Evolutionary conservation across 371 early-diverging fungal genomes (phyloP).

Genomic region (Zychaea mexicana): DNA sequence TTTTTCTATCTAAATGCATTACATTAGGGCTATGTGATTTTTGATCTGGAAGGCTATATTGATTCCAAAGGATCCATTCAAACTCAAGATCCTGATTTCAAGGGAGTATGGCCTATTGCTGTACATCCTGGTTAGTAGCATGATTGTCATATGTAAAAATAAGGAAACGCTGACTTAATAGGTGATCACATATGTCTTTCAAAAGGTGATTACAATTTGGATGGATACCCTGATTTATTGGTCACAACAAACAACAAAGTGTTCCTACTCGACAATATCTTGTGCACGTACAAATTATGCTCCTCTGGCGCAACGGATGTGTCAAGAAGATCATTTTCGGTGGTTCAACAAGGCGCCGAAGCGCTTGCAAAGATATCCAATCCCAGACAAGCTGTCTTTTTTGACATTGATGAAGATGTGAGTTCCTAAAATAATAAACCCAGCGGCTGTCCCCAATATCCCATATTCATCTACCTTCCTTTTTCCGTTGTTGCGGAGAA

Average conservation of each 20-base stretch:
- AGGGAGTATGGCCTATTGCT: slow-evolving; percentile 60
- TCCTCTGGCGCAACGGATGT: slow-evolving; percentile 32
- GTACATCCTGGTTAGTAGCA: slow-evolving; percentile 39
- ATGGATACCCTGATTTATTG: slow-evolving; percentile 90
- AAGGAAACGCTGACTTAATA: neutral
- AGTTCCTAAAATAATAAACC: slow-evolving; percentile 13
- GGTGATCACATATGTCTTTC: neutral
- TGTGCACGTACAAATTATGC: slow-evolving; percentile 57
- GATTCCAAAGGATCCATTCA: slow-evolving; percentile 51
- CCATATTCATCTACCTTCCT: too few relatives aligned
- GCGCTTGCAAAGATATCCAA: slow-evolving; percentile 48
- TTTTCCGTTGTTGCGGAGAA: neutral
- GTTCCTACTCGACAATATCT: slow-evolving; percentile 59
- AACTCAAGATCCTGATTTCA: slow-evolving; percentile 48
- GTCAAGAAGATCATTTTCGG: slow-evolving; percentile 58
- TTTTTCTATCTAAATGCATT: neutral
- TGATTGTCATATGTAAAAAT: neutral
- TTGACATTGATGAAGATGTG: slow-evolving; percentile 90
- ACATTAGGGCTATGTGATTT: slow-evolving; percentile 45
- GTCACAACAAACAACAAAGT: slow-evolving; percentile 57
- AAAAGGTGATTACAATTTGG: slow-evolving; percentile 84
- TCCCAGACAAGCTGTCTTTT: slow-evolving; percentile 71
- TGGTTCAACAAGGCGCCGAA: slow-evolving; percentile 63
- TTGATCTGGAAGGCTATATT: slow-evolving; percentile 48
- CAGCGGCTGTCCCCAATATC: neutral